A percentile compares a stretch with the other conserved stretches of the same genome.
These are phyloP conservation scores for Aeminium ludgeri DNA, from an alignment of 495 filamentous ascomycete genomes.

Conservation along the genomic window DNA sequence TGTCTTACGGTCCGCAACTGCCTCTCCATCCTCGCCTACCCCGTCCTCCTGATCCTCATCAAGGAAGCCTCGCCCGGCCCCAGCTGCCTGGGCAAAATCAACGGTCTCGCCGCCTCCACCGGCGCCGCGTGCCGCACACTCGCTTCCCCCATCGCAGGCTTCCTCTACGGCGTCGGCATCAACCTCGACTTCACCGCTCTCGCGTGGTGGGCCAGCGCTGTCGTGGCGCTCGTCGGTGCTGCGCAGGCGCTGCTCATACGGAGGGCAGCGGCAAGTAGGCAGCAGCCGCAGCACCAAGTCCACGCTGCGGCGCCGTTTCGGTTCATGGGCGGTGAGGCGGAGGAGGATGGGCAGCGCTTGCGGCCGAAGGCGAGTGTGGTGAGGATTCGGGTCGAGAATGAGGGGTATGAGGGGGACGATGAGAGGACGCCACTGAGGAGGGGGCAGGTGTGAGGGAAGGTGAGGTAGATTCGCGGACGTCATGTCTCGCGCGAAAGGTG, in stretches of 20 bases:
- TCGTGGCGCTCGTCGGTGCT: slow-evolving; percentile 53
- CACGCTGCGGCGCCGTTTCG: slow-evolving; percentile 1
- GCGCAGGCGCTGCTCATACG: slow-evolving; percentile 52
- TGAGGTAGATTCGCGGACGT: no score
- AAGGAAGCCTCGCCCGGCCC: slow-evolving; percentile 62
- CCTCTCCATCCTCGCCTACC: slow-evolving; percentile 60
- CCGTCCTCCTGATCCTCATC: slow-evolving; percentile 63
- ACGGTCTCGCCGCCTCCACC: slow-evolving; percentile 63
- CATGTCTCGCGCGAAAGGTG: no score
- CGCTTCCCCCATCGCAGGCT: slow-evolving; percentile 58
- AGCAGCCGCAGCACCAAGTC: slow-evolving; percentile 9
- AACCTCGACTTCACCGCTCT: slow-evolving; percentile 52
- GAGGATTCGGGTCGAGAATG: slow-evolving; percentile 8
- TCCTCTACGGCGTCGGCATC: slow-evolving; percentile 52
- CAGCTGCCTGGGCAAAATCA: slow-evolving; percentile 56
- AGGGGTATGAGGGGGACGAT: slow-evolving; percentile 6
- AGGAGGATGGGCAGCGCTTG: not conserved
- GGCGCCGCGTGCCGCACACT: slow-evolving; percentile 62
- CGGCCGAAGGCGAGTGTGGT: slow-evolving; percentile 11
- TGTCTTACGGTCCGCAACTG: slow-evolving; percentile 56
- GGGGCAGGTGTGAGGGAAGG: not conserved
- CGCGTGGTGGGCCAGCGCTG: slow-evolving; percentile 59
- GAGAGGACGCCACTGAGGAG: slow-evolving; percentile 9
- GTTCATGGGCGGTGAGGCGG: slow-evolving; percentile 1
- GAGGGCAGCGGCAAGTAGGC: slow-evolving; percentile 20